These are phyloP conservation scores for Globisporangium nagaii DNA, from an alignment of 352 stramenopile genomes.

Conservation along the genomic window DNA sequence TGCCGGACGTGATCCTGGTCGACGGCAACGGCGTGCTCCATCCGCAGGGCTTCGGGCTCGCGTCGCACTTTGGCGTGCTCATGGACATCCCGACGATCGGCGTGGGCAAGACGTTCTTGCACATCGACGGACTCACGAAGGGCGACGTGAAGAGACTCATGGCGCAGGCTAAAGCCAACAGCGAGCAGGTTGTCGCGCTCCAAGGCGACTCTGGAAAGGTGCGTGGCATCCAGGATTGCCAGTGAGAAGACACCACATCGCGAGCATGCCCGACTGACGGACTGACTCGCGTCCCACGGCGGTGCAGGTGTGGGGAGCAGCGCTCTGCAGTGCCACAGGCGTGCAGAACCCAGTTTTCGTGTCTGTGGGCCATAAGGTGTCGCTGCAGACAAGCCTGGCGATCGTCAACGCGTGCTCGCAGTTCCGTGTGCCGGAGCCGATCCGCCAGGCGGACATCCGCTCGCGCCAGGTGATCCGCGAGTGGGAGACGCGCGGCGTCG, in stretches of 20 bases:
- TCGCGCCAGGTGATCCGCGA: constrained; percentile 65
- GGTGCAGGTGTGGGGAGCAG: constrained; percentile 65
- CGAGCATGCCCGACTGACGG: too few relatives aligned
- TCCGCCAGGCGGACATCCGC: constrained; percentile 80
- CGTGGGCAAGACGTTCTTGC: constrained; percentile 87
- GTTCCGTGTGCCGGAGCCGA: constrained; percentile 79
- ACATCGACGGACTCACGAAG: constrained; percentile 85
- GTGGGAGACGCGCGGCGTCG: constrained; percentile 43
- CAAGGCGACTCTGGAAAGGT: constrained; percentile 48
- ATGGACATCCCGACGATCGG: constrained; percentile 88
- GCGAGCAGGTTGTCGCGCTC: constrained; percentile 36
- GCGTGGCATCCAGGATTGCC: too few relatives aligned
- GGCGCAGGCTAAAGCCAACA: constrained; percentile 26
- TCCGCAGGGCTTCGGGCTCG: constrained; percentile 87
- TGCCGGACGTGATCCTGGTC: constrained; percentile 88
- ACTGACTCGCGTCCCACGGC: too few relatives aligned
- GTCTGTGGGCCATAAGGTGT: constrained; percentile 72
- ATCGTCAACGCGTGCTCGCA: constrained; percentile 52
- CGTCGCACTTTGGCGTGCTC: constrained; percentile 91
- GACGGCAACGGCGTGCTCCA: constrained; percentile 90
- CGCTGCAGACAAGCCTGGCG: constrained; percentile 49
- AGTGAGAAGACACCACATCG: too few relatives aligned
- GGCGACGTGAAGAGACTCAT: constrained; percentile 51
- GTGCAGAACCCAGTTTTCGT: constrained; percentile 83
- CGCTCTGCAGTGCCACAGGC: constrained; percentile 47